Percentiles rank a stretch among this genome's conserved stretches.
Evolutionary conservation across 345 rosid genomes (phyloP).

Genomic region (Clarkia xantiana): DNA sequence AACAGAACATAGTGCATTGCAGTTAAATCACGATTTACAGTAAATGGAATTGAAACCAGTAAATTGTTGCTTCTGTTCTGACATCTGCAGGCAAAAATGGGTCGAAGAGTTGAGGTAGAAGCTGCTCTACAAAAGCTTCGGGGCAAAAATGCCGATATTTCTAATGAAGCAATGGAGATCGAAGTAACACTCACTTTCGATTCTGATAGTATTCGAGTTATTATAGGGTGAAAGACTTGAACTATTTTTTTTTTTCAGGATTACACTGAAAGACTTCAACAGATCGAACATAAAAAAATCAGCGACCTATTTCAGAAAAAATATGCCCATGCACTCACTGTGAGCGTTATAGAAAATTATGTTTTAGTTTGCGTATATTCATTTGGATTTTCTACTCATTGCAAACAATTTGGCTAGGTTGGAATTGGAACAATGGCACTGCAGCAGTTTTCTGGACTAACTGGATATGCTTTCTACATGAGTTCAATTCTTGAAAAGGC

Average conservation of each 20-base stretch:
- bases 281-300: constrained; percentile 14
- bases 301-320: constrained; percentile 25
- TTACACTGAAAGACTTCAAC: constrained; percentile 13
- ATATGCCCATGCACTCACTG: constrained; percentile 27
- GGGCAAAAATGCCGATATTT: constrained; percentile 35
- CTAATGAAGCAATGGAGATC: constrained; percentile 39
- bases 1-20: not conserved
- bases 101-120: constrained; percentile 32
- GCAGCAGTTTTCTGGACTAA: constrained; percentile 27
- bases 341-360: constrained; percentile 7
- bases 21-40: too few species aligned
- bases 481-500: constrained; percentile 24
- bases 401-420: constrained; percentile 11
- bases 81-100: constrained; percentile 26
- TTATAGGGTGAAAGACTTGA: too few species aligned
- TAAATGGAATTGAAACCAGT: not conserved
- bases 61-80: too few species aligned
- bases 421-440: constrained; percentile 30
- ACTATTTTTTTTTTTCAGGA: constrained; percentile 12
- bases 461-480: constrained; percentile 17
- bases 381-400: not conserved
- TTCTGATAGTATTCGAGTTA: not conserved
- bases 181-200: constrained; percentile 16
- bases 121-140: constrained; percentile 30
- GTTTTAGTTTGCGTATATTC: not conserved